phyloP scores from a whole-genome alignment of 1,139 yeast species.

The Candida mesenterica region DNA sequence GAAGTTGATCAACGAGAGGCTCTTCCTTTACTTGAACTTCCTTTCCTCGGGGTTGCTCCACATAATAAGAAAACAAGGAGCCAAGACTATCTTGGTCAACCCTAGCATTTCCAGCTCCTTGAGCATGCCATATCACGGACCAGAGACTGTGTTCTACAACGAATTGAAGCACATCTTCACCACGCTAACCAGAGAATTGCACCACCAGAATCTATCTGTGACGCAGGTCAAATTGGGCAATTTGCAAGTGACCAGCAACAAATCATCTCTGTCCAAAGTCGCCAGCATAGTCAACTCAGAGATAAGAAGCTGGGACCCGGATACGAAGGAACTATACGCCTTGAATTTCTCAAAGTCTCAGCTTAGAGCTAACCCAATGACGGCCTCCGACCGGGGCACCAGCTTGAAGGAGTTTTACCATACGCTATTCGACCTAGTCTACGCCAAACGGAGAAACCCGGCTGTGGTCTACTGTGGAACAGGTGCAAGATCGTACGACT shows the following conservation, averaged over 20 bases:
- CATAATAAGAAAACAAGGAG: constrained; percentile 48
- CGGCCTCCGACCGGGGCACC: constrained; percentile 35
- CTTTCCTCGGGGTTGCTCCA: constrained; percentile 57
- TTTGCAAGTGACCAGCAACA: constrained; percentile 36
- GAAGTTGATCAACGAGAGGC: constrained; percentile 49
- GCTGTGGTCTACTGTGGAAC: constrained; percentile 47
- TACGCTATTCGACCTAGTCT: constrained; percentile 53
- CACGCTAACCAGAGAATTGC: constrained; percentile 38
- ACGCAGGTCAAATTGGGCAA: constrained; percentile 51
- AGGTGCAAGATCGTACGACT: constrained; percentile 48
- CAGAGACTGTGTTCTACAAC: constrained; percentile 44
- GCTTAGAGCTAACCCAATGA: constrained; percentile 32
- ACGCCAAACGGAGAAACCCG: constrained; percentile 26
- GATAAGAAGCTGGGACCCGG: constrained; percentile 41
- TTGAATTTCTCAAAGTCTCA: constrained; percentile 35
- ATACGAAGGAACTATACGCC: constrained; percentile 38
- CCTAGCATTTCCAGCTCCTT: constrained; percentile 45
- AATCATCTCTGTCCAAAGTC: constrained; percentile 25
- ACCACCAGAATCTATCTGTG: constrained; percentile 41
- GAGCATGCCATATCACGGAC: constrained; percentile 48
- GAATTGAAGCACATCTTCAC: constrained; percentile 38
- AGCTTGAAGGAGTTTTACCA: constrained; percentile 52
- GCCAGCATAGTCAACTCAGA: constrained; percentile 37
- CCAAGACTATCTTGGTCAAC: constrained; percentile 44
- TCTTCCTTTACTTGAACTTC: constrained; percentile 47